Base-by-base conservation (phyloP, 2,329 filamentous ascomycete species). In the Rhexocercosporidium sp. region DNA sequence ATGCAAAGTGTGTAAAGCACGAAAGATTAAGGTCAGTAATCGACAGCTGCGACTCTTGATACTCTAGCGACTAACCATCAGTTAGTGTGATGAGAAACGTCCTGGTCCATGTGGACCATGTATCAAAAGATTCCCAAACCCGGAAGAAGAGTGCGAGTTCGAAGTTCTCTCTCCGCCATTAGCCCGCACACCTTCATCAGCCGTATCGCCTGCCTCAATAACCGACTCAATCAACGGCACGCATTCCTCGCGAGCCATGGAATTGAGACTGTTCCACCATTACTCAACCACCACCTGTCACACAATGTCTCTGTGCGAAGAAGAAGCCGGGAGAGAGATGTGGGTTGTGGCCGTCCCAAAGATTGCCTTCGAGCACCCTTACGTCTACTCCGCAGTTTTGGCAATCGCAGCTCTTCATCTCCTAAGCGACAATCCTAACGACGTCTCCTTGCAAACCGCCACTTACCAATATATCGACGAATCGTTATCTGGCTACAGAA, bases 1-100 rank as follows among this genome's bases (percentile, higher is more conserved):
- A 3, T 69, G 68, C 18, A 65, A 64, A 46, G 56, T 64, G 25
- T 69, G 68, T 25, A 69, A 69, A 61, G 65, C 59, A 29, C 54
- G 68, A 29, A 69, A 69, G 54, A 67, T 69, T 14, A 69, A 69
- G 49, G 68, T 66, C 54, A 25, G 47, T 27, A 31, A 4, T 25
- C 4, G 4, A 16, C 6, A 4, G 3, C 4, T 41, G 8, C 44
- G 20, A 47, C 3, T 2, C 22, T 20, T 12, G n/a, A 47, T 8
- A 22, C 6, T 20, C 3, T n/a, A n/a, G 20, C n/a, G 18, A 25
- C 44, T 47, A 22, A 37, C 27, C 12, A 1, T 20, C 2, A 29
- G 11, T 7, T 5, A 69, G 64, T 69, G 67, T 20, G 67, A 69
- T 56, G 67, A 69, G 53, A 53, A 27, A 3, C 56, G 62, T 8